Conservation (phyloP, 1,284 basidiomycete species). For the Cutaneotrichosporon arboriforme region DNA sequence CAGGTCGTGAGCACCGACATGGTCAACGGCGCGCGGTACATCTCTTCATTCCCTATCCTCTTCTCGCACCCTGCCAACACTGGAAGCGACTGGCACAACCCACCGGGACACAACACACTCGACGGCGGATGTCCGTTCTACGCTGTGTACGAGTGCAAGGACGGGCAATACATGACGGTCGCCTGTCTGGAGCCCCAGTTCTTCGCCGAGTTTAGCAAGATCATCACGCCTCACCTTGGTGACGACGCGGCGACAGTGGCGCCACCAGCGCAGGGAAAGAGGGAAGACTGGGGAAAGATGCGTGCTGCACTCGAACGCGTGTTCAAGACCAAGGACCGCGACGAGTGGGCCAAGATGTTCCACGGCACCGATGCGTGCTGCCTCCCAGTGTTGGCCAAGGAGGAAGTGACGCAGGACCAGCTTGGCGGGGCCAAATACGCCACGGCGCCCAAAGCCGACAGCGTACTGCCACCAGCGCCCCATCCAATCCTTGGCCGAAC, state of each 20-base stretch:
- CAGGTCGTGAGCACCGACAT: slow-evolving; percentile 20
- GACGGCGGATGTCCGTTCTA: slow-evolving; percentile 20
- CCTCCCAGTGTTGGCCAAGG: slow-evolving; percentile 9
- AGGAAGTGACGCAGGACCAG: slow-evolving; percentile 7
- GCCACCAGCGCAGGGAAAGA: slow-evolving; percentile 5
- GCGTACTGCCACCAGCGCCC: neutral
- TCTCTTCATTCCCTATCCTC: slow-evolving; percentile 11
- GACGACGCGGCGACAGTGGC: neutral
- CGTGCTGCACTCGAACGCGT: neutral
- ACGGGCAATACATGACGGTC: slow-evolving; percentile 13
- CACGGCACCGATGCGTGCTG: slow-evolving; percentile 15
- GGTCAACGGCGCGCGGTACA: slow-evolving; percentile 15
- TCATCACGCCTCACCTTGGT: slow-evolving; percentile 2
- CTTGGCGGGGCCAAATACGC: slow-evolving; percentile 1
- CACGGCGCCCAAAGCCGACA: neutral
- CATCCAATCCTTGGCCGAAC: slow-evolving; percentile 9
- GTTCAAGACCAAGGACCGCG: slow-evolving; percentile 11
- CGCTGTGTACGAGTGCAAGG: slow-evolving; percentile 8
- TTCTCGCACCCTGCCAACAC: neutral
- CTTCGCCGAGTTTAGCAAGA: slow-evolving; percentile 11
- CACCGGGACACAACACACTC: slow-evolving; percentile 13
- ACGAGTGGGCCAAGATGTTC: slow-evolving; percentile 13
- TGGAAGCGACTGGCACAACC: neutral
- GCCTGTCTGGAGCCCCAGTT: slow-evolving; percentile 19
- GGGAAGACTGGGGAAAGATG: slow-evolving; percentile 6